phyloP scores from a whole-genome alignment of 192 early-diverging fungal genomes.

The Podila epigama region DNA sequence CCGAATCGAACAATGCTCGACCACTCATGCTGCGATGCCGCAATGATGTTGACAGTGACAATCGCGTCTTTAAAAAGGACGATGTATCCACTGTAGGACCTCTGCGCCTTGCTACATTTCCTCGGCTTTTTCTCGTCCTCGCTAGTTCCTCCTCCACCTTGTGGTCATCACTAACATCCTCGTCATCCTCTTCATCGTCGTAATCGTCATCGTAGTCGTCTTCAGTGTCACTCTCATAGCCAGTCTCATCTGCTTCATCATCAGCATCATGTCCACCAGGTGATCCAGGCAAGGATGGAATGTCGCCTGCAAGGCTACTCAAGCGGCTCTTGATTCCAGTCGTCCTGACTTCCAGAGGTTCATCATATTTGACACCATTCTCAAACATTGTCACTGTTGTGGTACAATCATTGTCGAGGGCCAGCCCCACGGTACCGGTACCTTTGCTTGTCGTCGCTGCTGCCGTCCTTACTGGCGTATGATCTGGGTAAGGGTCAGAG shows the following conservation, averaged over 20 bases:
- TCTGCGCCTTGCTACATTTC: not conserved
- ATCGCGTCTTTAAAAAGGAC: too few species aligned
- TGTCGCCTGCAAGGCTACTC: not conserved
- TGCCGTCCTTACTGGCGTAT: conserved; percentile 5
- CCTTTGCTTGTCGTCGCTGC: not conserved
- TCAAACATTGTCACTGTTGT: not conserved
- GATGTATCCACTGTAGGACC: not conserved
- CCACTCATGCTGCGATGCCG: not conserved
- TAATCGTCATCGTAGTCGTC: conserved; percentile 15
- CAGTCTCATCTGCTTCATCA: conserved; percentile 13
- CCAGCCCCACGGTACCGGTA: conserved; percentile 8
- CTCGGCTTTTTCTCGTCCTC: too few species aligned
- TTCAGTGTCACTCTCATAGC: conserved; percentile 1
- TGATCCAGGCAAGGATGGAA: not conserved
- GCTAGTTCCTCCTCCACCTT: too few species aligned
- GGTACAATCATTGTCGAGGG: conserved; percentile 7
- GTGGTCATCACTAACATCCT: not conserved
- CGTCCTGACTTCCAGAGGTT: not conserved
- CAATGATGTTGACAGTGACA: not conserved
- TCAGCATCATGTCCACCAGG: conserved; percentile 26
- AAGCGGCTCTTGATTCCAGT: not conserved
- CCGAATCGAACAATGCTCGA: not conserved
- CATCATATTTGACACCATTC: not conserved
- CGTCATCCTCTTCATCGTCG: conserved; percentile 14
- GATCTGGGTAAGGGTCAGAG: not conserved